A percentile compares a stretch with the other conserved stretches of the same genome.
phyloP scores from a whole-genome alignment of 352 stramenopile species.

The Thraustochytrium sp. region DNA sequence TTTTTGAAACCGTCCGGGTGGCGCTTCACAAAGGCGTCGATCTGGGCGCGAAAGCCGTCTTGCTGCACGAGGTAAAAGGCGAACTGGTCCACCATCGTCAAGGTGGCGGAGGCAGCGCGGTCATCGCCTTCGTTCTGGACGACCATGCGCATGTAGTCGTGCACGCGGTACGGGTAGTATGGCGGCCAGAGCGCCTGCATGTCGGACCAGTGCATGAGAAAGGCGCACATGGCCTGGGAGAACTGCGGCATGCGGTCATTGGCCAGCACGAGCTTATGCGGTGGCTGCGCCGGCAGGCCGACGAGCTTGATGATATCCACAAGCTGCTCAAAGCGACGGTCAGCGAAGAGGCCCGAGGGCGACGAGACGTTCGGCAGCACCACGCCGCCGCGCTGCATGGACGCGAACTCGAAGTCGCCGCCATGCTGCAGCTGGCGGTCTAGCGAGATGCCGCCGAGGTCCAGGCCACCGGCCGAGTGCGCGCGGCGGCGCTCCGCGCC shows the following conservation, averaged over 20 bases:
- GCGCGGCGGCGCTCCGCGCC: background rate
- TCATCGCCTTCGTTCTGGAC: background rate
- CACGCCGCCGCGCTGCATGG: background rate
- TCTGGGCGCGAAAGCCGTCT: background rate
- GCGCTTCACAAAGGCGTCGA: background rate
- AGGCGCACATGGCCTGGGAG: background rate
- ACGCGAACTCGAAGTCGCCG: background rate
- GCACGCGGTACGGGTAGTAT: background rate
- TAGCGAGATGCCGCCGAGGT: background rate
- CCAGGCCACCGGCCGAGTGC: background rate
- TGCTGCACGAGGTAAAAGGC: background rate
- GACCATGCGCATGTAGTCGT: background rate
- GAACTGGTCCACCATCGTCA: background rate
- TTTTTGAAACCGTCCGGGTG: background rate
- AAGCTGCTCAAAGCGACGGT: background rate
- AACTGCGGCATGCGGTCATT: background rate
- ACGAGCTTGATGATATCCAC: slow-evolving; percentile 4
- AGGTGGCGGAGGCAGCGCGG: background rate
- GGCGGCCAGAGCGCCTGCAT: background rate
- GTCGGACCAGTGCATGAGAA: slow-evolving; percentile 18
- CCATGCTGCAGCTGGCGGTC: background rate
- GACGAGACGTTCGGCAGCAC: background rate
- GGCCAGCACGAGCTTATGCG: slow-evolving; percentile 1
- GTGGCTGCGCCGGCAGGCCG: background rate
- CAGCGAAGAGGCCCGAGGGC: slow-evolving; percentile 5